These are phyloP conservation scores for Hypoxylon sp. DNA, from an alignment of 2,329 filamentous ascomycete genomes.

Conservation along the genomic window DNA sequence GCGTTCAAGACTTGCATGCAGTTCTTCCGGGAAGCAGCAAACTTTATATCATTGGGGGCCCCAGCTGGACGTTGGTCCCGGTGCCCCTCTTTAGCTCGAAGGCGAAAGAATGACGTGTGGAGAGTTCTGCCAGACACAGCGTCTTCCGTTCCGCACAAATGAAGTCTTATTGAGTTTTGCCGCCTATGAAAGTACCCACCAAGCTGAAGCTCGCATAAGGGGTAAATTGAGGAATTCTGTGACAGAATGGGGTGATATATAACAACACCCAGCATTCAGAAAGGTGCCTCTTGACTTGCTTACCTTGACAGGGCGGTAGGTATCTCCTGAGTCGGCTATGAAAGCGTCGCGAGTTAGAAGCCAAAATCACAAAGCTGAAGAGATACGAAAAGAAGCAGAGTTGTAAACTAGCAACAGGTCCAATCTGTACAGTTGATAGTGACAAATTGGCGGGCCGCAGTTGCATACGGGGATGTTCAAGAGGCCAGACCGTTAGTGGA, in stretches of 20 bases:
- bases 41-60: slow-evolving; percentile 37
- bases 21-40: slow-evolving; percentile 27
- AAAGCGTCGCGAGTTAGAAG: slow-evolving; percentile 57
- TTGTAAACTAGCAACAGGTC: slow-evolving; percentile 40
- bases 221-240: slow-evolving; percentile 7
- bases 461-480: slow-evolving; percentile 53
- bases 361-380: slow-evolving; percentile 44
- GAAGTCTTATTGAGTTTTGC: slow-evolving; percentile 31
- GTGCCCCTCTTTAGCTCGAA: slow-evolving; percentile 34
- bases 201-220: slow-evolving; percentile 17
- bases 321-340: slow-evolving; percentile 71
- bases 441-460: slow-evolving; percentile 49
- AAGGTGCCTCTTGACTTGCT: slow-evolving; percentile 30
- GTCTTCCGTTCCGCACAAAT: slow-evolving; percentile 9
- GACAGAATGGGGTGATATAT: slow-evolving; percentile 9
- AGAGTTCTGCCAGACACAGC: slow-evolving; percentile 13
- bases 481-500: slow-evolving; percentile 59
- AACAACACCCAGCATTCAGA: slow-evolving; percentile 7
- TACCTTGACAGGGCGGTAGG: slow-evolving; percentile 65
- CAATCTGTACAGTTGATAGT: slow-evolving; percentile 38
- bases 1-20: slow-evolving; percentile 20
- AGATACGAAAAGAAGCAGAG: slow-evolving; percentile 43
- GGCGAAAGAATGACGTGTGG: slow-evolving; percentile 37
- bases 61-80: slow-evolving; percentile 28
- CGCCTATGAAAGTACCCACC: slow-evolving; percentile 25